Percentiles rank a stretch among this genome's conserved stretches.
Conservation (phyloP, 2,329 filamentous ascomycete species). For the Ampelomyces quisqualis region DNA sequence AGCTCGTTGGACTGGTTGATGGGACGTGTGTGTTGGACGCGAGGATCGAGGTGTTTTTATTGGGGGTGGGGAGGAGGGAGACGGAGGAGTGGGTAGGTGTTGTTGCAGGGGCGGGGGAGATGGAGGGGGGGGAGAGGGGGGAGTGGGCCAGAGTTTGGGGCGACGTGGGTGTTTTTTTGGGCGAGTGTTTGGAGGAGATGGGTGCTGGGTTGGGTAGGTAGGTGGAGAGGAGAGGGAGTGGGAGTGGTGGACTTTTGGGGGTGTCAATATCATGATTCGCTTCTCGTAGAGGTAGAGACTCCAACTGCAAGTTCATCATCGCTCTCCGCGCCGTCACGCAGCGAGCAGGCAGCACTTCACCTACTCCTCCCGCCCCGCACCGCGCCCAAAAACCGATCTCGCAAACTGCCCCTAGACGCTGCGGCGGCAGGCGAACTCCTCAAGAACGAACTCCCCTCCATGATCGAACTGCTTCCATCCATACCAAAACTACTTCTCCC, state of each 20-base stretch:
- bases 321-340: no score
- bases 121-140: constrained; percentile 13
- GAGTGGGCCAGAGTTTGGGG: constrained; percentile 12
- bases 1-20: constrained; percentile 15
- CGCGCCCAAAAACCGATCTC: constrained; percentile 32
- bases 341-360: background rate
- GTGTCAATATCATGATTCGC: background rate
- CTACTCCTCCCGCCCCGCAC: constrained; percentile 18
- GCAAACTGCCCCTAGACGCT: constrained; percentile 31
- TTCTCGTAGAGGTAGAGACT: no score
- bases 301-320: no score
- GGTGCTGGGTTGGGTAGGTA: constrained; percentile 4
- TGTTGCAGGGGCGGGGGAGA: constrained; percentile 10
- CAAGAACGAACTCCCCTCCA: constrained; percentile 43
- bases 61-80: constrained; percentile 14
- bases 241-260: background rate
- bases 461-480: constrained; percentile 39
- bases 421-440: constrained; percentile 34
- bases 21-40: constrained; percentile 14
- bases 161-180: constrained; percentile 17
- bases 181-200: constrained; percentile 7
- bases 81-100: constrained; percentile 15
- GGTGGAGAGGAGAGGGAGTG: background rate
- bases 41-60: constrained; percentile 20
- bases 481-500: constrained; percentile 35